Evolutionary conservation across 768 basidiomycete genomes (phyloP), one percentile per base, ranked within the genome.

Genomic region (Panaeolus cyanescens): DNA sequence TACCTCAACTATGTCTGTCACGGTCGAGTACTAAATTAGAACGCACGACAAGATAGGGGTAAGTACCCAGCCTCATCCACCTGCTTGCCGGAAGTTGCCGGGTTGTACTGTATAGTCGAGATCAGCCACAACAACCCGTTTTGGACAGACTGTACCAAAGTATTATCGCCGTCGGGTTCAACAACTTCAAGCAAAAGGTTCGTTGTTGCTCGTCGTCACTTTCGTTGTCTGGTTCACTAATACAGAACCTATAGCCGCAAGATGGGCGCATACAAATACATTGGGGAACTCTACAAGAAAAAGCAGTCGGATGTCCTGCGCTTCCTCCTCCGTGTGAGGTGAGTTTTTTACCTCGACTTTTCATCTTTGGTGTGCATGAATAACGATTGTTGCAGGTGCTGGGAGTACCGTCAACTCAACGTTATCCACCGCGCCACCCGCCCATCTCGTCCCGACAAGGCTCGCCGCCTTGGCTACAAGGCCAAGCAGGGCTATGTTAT

Each of bases 401-500:
- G 96, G 96, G 96, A 98, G 74, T 97, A 95, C 83, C 92, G 97
- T 67, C 97, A 99, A 77, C 81, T 99, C 72, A 95, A 97, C 70
- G 95, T 99, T 68, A 93, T 98, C 74, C 96, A 99, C 83, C 92
- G 97, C 70, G 96, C 96, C 50, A 95, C 96, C 65, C 93, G 96
- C 64, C 96, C 97, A 53, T 98, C 96, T 53, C 92, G 97, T 73
- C 97, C 97, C 59, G 97, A 99, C 84, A 99, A 98, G 85, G 97
- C 97, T 65, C 92, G 97, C 75, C 90, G 96, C 67, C 83, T 99
- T 64, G 97, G 97, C 54, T 99, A 99, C 89, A 99, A 98, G 84
- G 95, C 97, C 76, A 99, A 99, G 87, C 97, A 99, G 80, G 97
- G 97, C 70, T 99, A 95, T 75, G 91, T 99, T 66, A 79, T 99